Evolutionary conservation across 495 filamentous ascomycete species (phyloP).

Genomic region (Trichocladium antarcticum): DNA sequence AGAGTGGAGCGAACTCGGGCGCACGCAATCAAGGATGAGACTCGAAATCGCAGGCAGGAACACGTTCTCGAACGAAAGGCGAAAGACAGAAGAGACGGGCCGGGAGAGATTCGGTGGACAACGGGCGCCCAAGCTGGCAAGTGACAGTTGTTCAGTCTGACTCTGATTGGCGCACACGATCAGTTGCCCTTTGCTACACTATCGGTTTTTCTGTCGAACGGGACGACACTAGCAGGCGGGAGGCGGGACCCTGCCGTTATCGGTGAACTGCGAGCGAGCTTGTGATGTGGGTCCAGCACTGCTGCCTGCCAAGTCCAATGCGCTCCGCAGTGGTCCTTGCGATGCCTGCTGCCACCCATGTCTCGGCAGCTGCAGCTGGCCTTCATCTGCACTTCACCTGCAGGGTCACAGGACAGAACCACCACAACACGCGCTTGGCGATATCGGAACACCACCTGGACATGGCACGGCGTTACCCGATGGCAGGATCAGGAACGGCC

Average conservation of each 20-base stretch:
- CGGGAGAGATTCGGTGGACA: background rate
- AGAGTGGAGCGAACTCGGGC: background rate
- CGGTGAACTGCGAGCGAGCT: background rate
- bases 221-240: background rate
- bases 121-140: background rate
- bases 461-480: too few species aligned
- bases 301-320: too few species aligned
- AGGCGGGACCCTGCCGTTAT: background rate
- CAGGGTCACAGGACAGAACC: too few species aligned
- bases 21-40: too few species aligned
- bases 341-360: too few species aligned
- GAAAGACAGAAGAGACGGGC: background rate
- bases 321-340: too few species aligned
- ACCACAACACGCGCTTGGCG: too few species aligned
- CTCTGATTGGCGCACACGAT: slow-evolving; percentile 1
- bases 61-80: background rate
- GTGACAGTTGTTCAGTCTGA: background rate
- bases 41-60: background rate
- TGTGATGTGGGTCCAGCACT: too few species aligned
- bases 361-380: too few species aligned
- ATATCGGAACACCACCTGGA: too few species aligned
- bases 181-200: background rate
- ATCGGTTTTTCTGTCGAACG: background rate
- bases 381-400: too few species aligned
- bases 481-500: too few species aligned